Conservation (phyloP, 805 yeast species). For the Suhomyces emberorum region DNA sequence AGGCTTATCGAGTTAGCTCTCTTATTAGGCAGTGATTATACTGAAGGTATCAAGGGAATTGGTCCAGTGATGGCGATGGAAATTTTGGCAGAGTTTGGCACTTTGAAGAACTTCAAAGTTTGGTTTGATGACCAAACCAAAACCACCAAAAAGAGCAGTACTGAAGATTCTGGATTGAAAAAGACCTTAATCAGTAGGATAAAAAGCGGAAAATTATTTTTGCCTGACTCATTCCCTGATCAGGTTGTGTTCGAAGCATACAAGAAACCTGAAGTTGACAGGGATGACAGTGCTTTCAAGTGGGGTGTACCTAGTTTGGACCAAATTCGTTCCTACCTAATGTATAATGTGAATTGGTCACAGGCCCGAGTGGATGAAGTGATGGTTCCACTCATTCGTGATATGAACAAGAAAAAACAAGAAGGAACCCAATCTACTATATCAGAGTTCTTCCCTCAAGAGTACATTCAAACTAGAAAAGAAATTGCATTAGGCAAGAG, state of each 20-base stretch:
- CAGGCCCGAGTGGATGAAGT: conserved; percentile 75
- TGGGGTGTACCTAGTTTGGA: conserved; percentile 94
- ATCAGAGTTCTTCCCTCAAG: conserved; percentile 67
- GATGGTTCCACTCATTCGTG: conserved; percentile 78
- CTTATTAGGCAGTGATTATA: conserved; percentile 90
- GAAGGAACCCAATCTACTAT: conserved; percentile 57
- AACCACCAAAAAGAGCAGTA: conserved; percentile 4
- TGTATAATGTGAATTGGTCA: conserved; percentile 75
- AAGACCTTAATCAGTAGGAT: conserved; percentile 58
- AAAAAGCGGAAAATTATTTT: conserved; percentile 47
- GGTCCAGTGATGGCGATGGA: conserved; percentile 95
- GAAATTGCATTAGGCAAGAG: conserved; percentile 57
- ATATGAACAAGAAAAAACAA: conserved; percentile 61
- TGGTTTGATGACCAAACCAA: conserved; percentile 58
- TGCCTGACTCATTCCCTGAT: conserved; percentile 71
- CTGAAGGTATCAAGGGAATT: conserved; percentile 86
- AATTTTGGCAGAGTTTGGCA: conserved; percentile 77
- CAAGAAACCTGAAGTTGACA: conserved; percentile 76
- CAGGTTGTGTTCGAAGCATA: conserved; percentile 69
- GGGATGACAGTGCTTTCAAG: conserved; percentile 67
- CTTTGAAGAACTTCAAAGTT: conserved; percentile 37
- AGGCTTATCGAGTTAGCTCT: conserved; percentile 78
- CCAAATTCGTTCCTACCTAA: conserved; percentile 65
- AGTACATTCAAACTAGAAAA: conserved; percentile 44
- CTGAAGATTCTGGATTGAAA: conserved; percentile 39